phyloP scores from a whole-genome alignment of 2,329 filamentous ascomycete genomes.

The Neocatenulostroma microsporum region DNA sequence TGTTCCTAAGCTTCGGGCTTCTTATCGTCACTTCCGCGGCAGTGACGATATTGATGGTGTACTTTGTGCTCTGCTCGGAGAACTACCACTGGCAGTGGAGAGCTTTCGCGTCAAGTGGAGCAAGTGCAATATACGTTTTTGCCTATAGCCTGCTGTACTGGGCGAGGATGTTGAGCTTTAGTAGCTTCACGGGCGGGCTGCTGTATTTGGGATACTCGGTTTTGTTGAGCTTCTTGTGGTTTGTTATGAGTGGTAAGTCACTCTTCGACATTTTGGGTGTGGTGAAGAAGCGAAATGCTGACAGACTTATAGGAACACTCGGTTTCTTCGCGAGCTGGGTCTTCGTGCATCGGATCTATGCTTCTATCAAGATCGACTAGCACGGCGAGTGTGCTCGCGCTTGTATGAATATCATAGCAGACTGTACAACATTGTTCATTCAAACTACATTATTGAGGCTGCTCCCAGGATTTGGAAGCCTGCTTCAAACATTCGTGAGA shows the following conservation, averaged over 20 bases:
- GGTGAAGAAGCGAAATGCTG: too few species aligned
- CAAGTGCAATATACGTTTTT: conserved; percentile 87
- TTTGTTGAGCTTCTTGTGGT: conserved; percentile 83
- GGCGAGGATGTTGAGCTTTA: conserved; percentile 76
- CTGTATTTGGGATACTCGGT: conserved; percentile 90
- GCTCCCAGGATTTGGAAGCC: too few species aligned
- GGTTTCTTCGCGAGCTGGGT: conserved; percentile 93
- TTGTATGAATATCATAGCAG: too few species aligned
- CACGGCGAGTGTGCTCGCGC: too few species aligned
- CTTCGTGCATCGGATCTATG: conserved; percentile 89
- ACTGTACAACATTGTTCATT: too few species aligned
- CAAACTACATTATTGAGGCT: too few species aligned
- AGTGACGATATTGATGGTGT: conserved; percentile 88
- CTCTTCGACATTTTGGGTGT: not conserved
- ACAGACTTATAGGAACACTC: conserved; percentile 85
- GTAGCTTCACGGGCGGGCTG: conserved; percentile 75
- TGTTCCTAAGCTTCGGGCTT: conserved; percentile 93
- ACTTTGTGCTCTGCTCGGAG: conserved; percentile 91
- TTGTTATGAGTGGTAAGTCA: conserved; percentile 83
- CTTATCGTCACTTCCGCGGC: conserved; percentile 95
- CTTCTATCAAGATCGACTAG: conserved; percentile 99
- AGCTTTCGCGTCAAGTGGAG: conserved; percentile 83
- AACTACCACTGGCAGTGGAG: conserved; percentile 99
- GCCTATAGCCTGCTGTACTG: conserved; percentile 86
- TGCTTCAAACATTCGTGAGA: too few species aligned